A percentile compares a stretch with the other conserved stretches of the same genome.
Evolutionary conservation across 371 early-diverging fungal species (phyloP).

Genomic region (Massospora cicadina): DNA sequence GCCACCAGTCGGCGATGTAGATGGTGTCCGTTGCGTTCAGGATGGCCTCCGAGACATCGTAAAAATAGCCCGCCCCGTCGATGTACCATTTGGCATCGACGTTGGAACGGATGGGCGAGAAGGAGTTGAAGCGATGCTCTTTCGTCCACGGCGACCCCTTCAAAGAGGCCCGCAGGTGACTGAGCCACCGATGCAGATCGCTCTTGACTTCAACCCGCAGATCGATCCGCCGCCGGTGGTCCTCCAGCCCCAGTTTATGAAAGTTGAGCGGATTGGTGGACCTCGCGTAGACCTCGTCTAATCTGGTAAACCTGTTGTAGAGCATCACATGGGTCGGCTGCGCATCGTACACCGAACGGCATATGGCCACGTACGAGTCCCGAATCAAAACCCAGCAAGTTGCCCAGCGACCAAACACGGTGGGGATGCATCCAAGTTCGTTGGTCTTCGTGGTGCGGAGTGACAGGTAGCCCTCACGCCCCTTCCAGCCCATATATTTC

Average conservation of each 20-base stretch:
- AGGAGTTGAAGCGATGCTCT: conserved; percentile 52
- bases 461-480: conserved; percentile 59
- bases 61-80: conserved; percentile 72
- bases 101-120: conserved; percentile 58
- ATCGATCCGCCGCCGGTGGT: neutral
- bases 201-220: neutral
- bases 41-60: conserved; percentile 60
- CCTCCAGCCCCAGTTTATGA: neutral
- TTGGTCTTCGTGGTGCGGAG: conserved; percentile 11
- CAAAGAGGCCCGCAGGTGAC: neutral
- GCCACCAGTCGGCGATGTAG: conserved; percentile 88
- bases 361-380: conserved; percentile 40
- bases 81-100: conserved; percentile 51
- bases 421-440: neutral
- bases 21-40: conserved; percentile 50
- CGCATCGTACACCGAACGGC: conserved; percentile 16
- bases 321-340: conserved; percentile 50
- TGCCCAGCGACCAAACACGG: conserved; percentile 23
- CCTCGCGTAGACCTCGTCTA: neutral
- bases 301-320: conserved; percentile 10
- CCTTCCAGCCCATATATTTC: conserved; percentile 73
- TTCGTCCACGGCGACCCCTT: neutral
- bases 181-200: neutral
- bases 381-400: conserved; percentile 56
- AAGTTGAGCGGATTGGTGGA: neutral